Conservation (phyloP, 192 early-diverging fungal species). For the Nowakowskiella sp. region DNA sequence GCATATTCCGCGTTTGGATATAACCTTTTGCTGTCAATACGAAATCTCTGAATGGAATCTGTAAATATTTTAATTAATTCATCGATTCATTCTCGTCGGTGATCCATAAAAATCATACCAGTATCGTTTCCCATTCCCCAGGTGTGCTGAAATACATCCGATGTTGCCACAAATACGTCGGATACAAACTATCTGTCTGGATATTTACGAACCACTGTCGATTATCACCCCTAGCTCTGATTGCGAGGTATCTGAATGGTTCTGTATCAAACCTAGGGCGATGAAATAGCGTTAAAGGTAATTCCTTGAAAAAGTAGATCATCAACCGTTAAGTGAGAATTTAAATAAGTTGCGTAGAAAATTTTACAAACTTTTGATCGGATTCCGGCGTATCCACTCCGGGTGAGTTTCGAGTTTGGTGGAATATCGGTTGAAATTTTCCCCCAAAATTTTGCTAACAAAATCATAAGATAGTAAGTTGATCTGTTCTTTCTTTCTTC, state of each 20-base stretch:
- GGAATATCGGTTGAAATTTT: conserved; percentile 73
- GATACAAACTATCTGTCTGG: conserved; percentile 73
- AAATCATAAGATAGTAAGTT: too few relatives aligned
- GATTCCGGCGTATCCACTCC: conserved; percentile 88
- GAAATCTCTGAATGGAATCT: conserved; percentile 92
- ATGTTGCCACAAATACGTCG: conserved; percentile 88
- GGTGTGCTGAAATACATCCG: conserved; percentile 77
- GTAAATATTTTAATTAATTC: not conserved
- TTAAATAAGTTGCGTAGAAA: not conserved
- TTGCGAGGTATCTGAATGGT: conserved; percentile 72
- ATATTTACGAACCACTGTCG: conserved; percentile 92
- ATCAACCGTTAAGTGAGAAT: conserved; percentile 1
- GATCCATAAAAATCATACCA: conserved; percentile 40
- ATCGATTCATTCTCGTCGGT: not conserved
- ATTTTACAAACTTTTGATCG: conserved; percentile 54
- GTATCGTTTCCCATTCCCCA: conserved; percentile 85
- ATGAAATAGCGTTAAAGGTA: conserved; percentile 61
- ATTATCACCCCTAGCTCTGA: conserved; percentile 72
- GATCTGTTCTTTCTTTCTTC: conserved; percentile 3
- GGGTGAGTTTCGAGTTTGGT: conserved; percentile 55
- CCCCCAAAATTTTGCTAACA: too few relatives aligned
- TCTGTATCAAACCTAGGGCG: conserved; percentile 76
- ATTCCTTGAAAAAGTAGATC: conserved; percentile 32
- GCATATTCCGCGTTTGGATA: conserved; percentile 74
- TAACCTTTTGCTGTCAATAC: conserved; percentile 84